Evolutionary conservation across 1,284 basidiomycete genomes (phyloP), one percentile per base, ranked within the genome.

Genomic region (Moniliophthora roreri): DNA sequence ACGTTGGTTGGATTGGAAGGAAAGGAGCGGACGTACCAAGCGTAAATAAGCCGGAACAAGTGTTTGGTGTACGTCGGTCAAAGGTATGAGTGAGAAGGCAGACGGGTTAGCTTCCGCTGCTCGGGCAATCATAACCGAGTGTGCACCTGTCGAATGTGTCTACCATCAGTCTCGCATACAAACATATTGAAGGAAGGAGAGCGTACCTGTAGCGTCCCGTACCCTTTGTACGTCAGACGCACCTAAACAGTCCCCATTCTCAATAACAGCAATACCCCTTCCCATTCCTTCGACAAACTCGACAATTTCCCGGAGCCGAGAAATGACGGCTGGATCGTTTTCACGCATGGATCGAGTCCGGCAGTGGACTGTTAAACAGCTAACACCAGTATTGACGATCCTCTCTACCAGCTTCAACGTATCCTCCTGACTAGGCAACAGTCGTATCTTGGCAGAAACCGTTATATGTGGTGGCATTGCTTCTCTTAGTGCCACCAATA

Each of bases 101-200:
- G 90, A 88, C 0, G 95, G 93, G 68, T 99, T 99, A 8, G 87
- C 73, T 71, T 99, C 97, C 6, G 95, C 95, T 0, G 89, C 93
- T 11, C 95, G 88, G 6, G 96, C 97, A 40, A 99, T 90, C 96
- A 99, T 99, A 28, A 93, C 86, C 0, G 92, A 93, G 59, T 90
- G 85, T n/a, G 92, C 93, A 20, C 89, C 91, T 89, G 18, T 15
- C 37, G 21, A 15, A 28, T 13, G 18, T 8, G 20, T 24, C 24
- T 46, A 50, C 28, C 34, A 49, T 34, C 45, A 36, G 15, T 28
- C 28, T 23, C 35, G 49, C 11, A 35, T 35, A 3, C 23, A 9
- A 28, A n/a, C 3, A 18, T 41, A 8, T 15, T 38, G 9, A 20
- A 48, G n/a, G 4, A n/a, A 9, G 28, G 3, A 16, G 18, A 41